These are phyloP conservation scores for Larix kaempferi DNA, from an alignment of 75 land plant species.

Conservation along the genomic window DNA sequence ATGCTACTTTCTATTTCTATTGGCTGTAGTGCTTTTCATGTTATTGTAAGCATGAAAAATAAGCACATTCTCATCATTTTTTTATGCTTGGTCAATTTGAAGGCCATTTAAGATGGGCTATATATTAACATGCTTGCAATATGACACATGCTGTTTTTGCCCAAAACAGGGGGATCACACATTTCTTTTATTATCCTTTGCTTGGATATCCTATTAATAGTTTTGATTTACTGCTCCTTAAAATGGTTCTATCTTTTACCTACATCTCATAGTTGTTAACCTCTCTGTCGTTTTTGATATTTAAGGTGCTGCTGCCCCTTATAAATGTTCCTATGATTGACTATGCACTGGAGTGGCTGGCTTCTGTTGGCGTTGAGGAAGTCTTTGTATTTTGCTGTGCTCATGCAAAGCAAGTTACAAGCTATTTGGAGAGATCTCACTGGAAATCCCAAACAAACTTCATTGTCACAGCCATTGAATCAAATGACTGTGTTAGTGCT, in stretches of 20 bases:
- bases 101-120: neutral
- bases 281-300: neutral
- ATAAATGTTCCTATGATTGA: slow-evolving; percentile 91
- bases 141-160: neutral
- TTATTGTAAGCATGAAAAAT: neutral
- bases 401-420: slow-evolving; percentile 80
- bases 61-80: neutral
- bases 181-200: neutral
- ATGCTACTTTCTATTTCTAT: slow-evolving; percentile 1
- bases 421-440: slow-evolving; percentile 62
- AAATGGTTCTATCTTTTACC: neutral
- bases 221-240: neutral
- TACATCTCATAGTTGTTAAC: neutral
- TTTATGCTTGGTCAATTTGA: neutral
- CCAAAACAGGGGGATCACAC: neutral
- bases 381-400: slow-evolving; percentile 98
- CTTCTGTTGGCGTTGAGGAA: slow-evolving; percentile 93
- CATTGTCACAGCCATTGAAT: slow-evolving; percentile 68
- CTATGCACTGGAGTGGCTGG: slow-evolving; percentile 92
- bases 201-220: neutral
- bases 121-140: neutral
- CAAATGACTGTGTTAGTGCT: slow-evolving; percentile 76
- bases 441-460: slow-evolving; percentile 77
- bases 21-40: neutral
- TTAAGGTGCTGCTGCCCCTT: slow-evolving; percentile 81